Percentiles rank a stretch among this genome's conserved stretches.
phyloP scores from a whole-genome alignment of 192 early-diverging fungal genomes.

The Thoreauomyces humboldtii region DNA sequence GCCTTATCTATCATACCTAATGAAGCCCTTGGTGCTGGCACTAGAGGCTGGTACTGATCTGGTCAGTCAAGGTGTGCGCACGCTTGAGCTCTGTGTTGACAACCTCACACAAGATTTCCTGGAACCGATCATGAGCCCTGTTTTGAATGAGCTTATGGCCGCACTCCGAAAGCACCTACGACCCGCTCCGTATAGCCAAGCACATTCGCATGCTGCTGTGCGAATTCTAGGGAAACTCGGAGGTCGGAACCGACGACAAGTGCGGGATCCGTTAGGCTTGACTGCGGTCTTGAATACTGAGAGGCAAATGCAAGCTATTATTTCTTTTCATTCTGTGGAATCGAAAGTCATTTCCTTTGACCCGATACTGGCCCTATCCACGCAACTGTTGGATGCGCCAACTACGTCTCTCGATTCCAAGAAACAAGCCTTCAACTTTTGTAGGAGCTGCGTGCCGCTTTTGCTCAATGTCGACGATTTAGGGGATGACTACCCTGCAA shows the following conservation, averaged over 20 bases:
- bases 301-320: constrained; percentile 55
- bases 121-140: constrained; percentile 92
- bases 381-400: constrained; percentile 52
- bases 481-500: constrained; percentile 20
- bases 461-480: constrained; percentile 65
- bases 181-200: constrained; percentile 79
- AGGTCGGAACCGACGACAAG: constrained; percentile 89
- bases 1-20: constrained; percentile 88
- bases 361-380: constrained; percentile 51
- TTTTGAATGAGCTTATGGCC: constrained; percentile 91
- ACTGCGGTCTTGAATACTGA: constrained; percentile 42
- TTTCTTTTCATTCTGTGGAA: constrained; percentile 57
- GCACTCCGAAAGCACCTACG: constrained; percentile 90
- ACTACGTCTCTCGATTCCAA: constrained; percentile 21
- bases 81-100: constrained; percentile 96
- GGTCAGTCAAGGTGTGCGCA: constrained; percentile 92
- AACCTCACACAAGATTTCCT: constrained; percentile 96
- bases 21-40: constrained; percentile 94
- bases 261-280: constrained; percentile 62
- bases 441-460: constrained; percentile 64
- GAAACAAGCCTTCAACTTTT: constrained; percentile 58
- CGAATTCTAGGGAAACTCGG: constrained; percentile 97
- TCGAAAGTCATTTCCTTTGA: constrained; percentile 55
- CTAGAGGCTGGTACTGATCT: constrained; percentile 88
- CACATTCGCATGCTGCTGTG: constrained; percentile 80